Base-by-base conservation (phyloP, 768 basidiomycete genomes). In the Lactarius indigo region DNA sequence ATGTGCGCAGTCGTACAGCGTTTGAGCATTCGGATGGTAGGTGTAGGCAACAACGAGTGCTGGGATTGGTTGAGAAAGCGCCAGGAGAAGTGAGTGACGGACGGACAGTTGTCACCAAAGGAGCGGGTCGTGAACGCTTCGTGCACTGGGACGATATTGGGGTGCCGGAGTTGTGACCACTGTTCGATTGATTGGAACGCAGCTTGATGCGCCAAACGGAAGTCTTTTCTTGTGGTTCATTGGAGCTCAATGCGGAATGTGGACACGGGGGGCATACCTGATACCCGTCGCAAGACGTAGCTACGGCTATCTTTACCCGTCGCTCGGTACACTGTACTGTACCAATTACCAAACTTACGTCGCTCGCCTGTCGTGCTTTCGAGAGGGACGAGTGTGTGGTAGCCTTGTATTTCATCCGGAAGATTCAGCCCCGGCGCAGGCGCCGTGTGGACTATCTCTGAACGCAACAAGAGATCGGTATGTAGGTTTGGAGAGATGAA, bases 111-210 rank as follows among this genome's bases (percentile, higher is more conserved):
- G 75, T 98, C 97, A 63, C 87, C 87, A 76, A 99, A 99, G 0
- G 91, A 86, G 33, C 89, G 84, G 0, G 96, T 96, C 0, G 97
- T 98, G 79, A 99, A 98, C 0, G 96, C 97, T 75, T 98, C 97
- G 58, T 85, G 84, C 26, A 98, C 79, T 10, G 85, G 76, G 18
- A 96, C 86, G 66, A 99, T 88, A 69, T 85, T 88, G 1, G 97
- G 95, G 78, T 98, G 96, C 20, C 81, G 84, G 64, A 98, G 80
- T 54, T 84, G 81, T 1, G 87, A 86, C 97, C 97, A 99, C 18
- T 86, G 79, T 70, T 97, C 96, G 56, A 98, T 89, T 10, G 87
- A 78, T 15, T 78, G 79, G 72, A 99, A 96, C 1, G 96, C 95
- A 26, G 82, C 79, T 73, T 93, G 92, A 69, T 92, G 87, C 72